These are phyloP conservation scores for Ganoderma lingzhi DNA, from an alignment of 1,284 basidiomycete species.

Conservation along the genomic window DNA sequence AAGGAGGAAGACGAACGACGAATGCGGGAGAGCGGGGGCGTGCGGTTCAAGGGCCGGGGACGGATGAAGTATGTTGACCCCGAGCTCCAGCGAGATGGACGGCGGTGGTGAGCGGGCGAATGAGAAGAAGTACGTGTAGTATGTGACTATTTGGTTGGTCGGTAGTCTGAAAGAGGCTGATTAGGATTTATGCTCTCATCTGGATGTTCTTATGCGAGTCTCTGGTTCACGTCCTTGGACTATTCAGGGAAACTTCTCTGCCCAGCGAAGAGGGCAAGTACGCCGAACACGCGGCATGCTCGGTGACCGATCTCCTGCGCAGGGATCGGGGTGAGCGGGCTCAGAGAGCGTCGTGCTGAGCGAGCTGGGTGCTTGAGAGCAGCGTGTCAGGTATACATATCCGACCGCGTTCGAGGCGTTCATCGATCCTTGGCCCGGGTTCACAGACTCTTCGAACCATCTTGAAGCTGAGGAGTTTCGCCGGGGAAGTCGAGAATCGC, in stretches of 20 bases:
- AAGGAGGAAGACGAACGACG: slow-evolving; percentile 45
- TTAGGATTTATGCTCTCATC: slow-evolving; percentile 11
- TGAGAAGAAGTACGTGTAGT: neutral
- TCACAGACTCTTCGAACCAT: neutral
- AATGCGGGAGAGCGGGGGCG: slow-evolving; percentile 47
- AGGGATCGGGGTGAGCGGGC: neutral
- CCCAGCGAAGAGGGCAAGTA: neutral
- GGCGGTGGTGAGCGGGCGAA: slow-evolving; percentile 1
- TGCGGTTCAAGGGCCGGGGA: slow-evolving; percentile 76
- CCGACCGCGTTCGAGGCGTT: neutral
- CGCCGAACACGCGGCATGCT: neutral
- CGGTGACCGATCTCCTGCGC: neutral
- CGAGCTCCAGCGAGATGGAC: slow-evolving; percentile 47
- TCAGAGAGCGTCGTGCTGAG: neutral
- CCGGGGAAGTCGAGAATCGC: slow-evolving; percentile 4
- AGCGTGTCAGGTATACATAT: slow-evolving; percentile 5
- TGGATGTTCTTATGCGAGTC: neutral
- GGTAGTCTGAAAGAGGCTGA: neutral
- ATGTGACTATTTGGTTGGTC: slow-evolving; percentile 5
- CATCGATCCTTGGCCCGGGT: neutral
- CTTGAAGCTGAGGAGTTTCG: neutral
- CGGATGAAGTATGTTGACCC: slow-evolving; percentile 76
- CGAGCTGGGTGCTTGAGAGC: neutral
- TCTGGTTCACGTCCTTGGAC: neutral
- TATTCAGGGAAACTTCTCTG: neutral